Percentiles rank a stretch among this genome's conserved stretches.
These are phyloP conservation scores for Aspergillus terreus DNA, from an alignment of 2,329 filamentous ascomycete genomes.

Conservation along the genomic window DNA sequence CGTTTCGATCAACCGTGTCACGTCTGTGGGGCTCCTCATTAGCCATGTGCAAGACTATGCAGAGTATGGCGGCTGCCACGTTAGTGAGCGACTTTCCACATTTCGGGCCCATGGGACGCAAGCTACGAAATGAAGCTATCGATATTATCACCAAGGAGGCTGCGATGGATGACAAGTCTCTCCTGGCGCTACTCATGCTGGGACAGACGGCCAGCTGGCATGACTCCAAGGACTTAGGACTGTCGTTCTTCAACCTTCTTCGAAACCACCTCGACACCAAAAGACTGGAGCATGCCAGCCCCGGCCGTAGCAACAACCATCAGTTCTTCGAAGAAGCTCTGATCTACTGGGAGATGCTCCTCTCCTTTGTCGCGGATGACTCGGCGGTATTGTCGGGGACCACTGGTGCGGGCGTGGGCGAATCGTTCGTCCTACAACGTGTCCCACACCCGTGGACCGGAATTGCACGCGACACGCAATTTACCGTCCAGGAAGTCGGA, in stretches of 20 bases:
- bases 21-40: slow-evolving; percentile 56
- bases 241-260: slow-evolving; percentile 47
- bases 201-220: slow-evolving; percentile 61
- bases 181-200: slow-evolving; percentile 57
- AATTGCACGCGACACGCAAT: slow-evolving; percentile 36
- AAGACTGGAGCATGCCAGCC: slow-evolving; percentile 24
- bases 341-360: slow-evolving; percentile 58
- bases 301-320: slow-evolving; percentile 39
- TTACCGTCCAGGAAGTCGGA: slow-evolving; percentile 44
- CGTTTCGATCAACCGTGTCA: slow-evolving; percentile 57
- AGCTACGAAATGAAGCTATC: slow-evolving; percentile 51
- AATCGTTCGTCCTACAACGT: slow-evolving; percentile 30
- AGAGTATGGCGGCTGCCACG: slow-evolving; percentile 62
- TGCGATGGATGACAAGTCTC: slow-evolving; percentile 50
- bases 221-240: slow-evolving; percentile 52
- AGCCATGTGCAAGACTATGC: slow-evolving; percentile 58
- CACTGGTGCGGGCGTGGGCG: slow-evolving; percentile 16
- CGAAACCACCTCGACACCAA: slow-evolving; percentile 40
- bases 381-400: slow-evolving; percentile 24
- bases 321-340: slow-evolving; percentile 55
- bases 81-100: slow-evolving; percentile 56
- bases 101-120: slow-evolving; percentile 49
- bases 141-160: slow-evolving; percentile 49
- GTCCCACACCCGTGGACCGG: slow-evolving; percentile 40
- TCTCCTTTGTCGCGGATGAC: slow-evolving; percentile 50